Evolutionary conservation across 352 stramenopile species (phyloP).

Genomic region (Globisporangium okanoganense): DNA sequence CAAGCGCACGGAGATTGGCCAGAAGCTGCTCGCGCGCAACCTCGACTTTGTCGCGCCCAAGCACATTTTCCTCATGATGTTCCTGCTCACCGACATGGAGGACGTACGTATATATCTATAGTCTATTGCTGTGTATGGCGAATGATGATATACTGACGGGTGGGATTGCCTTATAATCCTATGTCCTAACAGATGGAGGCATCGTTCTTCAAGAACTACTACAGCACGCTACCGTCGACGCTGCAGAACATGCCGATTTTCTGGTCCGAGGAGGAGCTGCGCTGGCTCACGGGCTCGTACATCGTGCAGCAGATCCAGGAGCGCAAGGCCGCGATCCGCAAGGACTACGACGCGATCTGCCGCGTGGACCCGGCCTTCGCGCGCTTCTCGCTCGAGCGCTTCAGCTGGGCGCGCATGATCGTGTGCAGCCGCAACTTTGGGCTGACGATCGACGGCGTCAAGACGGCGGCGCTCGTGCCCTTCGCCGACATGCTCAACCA

Average conservation of each 20-base stretch:
- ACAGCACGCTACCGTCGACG: constrained; percentile 95
- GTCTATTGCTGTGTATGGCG: background rate
- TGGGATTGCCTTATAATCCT: background rate
- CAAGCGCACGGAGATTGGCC: constrained; percentile 94
- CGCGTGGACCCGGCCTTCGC: constrained; percentile 87
- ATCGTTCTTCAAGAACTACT: constrained; percentile 94
- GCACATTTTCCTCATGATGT: constrained; percentile 99
- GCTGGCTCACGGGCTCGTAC: constrained; percentile 90
- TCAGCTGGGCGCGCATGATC: constrained; percentile 98
- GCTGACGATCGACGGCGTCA: constrained; percentile 95
- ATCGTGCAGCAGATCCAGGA: constrained; percentile 95
- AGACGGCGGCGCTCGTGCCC: constrained; percentile 97
- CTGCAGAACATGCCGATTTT: constrained; percentile 99
- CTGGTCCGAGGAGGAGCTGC: constrained; percentile 94
- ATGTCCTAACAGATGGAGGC: constrained; percentile 46
- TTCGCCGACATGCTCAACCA: constrained; percentile 99
- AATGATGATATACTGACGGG: background rate
- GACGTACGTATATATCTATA: constrained; percentile 33
- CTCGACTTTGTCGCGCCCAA: constrained; percentile 98
- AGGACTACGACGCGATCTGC: constrained; percentile 98
- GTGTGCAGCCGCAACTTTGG: constrained; percentile 99
- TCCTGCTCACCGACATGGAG: constrained; percentile 96
- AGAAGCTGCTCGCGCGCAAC: constrained; percentile 89
- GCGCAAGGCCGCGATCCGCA: constrained; percentile 93
- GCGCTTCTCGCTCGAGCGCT: constrained; percentile 95